Evolutionary conservation across 352 stramenopile species (phyloP), one percentile per base, ranked within the genome.

Genomic region (Phytophthora fragariaefolia): DNA sequence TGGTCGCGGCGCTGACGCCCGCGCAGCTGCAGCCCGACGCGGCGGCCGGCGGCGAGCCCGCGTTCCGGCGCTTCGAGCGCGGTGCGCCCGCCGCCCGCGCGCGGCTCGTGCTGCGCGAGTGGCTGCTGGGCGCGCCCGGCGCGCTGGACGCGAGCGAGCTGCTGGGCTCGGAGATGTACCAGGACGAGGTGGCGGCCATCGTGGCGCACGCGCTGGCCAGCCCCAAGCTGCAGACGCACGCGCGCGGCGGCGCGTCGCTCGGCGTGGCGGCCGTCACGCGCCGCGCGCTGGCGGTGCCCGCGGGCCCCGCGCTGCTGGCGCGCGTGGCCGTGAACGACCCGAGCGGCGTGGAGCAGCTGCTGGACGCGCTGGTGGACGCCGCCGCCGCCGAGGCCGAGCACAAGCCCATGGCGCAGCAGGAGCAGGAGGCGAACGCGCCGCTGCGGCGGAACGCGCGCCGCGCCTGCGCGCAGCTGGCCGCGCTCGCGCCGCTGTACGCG

Each of bases 131-230:
- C n/a, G 18, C 46, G 20, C 32, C 49, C 26, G 56, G 53, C 26
- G 66, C 18, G 58, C 40, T 73, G 34, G 67, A 66, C 24, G 24
- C 63, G 24, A 82, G 76, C 49, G 82, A 91, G 48, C 65, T 91
- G 8, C 80, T 91, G 43, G 53, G 71, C 28, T 80, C 79, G 43
- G 66, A 74, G 32, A 84, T 91, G 53, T 91, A 89, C 69, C 77
- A 78, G 42, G 63, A 78, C n/a, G 67, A 91, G 34, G 48, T 89
- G n/a, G 70, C 72, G 3, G 75, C 69, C 24, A 85, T 91, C 50
- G 48, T 91, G 24, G 76, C 78, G 36, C 70, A 80, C 10, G 51
- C 67, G 4, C 64, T 91, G 17, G 69, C 74, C n/a, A 80, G 70
- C 43, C 18, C 49, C 8, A 61, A 58, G 47, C 61, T 85, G 15